Conservation (phyloP, 495 filamentous ascomycete species). For the Xylaria nigripes region DNA sequence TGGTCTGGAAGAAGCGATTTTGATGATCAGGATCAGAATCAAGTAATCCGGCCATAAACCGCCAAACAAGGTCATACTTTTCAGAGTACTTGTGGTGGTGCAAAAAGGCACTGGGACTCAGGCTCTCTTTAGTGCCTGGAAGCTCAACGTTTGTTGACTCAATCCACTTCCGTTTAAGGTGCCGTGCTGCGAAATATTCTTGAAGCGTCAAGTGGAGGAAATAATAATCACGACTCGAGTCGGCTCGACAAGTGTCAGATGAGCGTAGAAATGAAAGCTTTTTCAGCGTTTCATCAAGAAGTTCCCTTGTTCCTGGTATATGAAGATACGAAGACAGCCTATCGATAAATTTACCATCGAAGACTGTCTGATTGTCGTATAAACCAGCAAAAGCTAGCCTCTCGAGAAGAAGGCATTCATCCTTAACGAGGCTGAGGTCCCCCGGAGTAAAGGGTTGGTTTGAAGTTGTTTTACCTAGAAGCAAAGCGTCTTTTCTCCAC, state of each 20-base stretch:
- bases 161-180: neutral
- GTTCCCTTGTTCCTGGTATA: neutral
- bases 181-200: slow-evolving; percentile 3
- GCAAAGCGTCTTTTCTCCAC: neutral
- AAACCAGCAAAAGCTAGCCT: neutral
- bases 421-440: neutral
- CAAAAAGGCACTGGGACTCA: neutral
- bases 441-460: neutral
- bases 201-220: slow-evolving; percentile 31
- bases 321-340: neutral
- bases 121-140: neutral
- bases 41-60: slow-evolving; percentile 29
- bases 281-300: neutral
- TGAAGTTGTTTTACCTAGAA: neutral
- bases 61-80: slow-evolving; percentile 28
- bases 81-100: slow-evolving; percentile 21
- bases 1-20: neutral
- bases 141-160: neutral
- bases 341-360: neutral
- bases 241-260: neutral
- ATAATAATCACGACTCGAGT: slow-evolving; percentile 17
- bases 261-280: neutral
- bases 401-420: neutral
- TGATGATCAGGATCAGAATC: neutral
- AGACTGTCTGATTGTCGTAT: neutral